Base-by-base conservation (phyloP, 768 basidiomycete genomes). In the Cystobasidium onofrii region DNA sequence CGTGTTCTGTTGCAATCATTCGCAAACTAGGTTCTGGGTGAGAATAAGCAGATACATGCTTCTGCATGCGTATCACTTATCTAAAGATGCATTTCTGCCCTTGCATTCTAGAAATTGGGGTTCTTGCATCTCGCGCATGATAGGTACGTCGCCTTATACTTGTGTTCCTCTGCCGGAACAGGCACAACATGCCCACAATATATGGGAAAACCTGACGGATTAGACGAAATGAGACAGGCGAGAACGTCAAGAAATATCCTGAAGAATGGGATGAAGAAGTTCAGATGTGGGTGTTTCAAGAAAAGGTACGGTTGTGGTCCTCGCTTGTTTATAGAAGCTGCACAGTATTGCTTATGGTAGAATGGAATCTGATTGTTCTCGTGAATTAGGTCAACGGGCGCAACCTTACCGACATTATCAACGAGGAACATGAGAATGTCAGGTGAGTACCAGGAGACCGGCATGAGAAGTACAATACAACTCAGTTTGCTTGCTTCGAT, bases 221-320 rank as follows among this genome's bases (percentile, higher is more conserved):
- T 25, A 23, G 52, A 1, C 12, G 52, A 41, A 3, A 36, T 76
- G 44, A 52, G 44, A 61, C 34, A 74, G 81, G 80, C 17, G 74
- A 77, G 67, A 84, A 84, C 64, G 80, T 80, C 44, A 75, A 77
- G 66, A 73, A 76, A 64, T 75, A 81, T 44, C 67, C 80, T 0
- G 81, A 83, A 54, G 54, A 77, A 18, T 84, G 83, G 63, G 84
- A 84, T 33, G 66, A 79, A 72, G 70, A 79, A n/a, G 81, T 84
- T 23, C 78, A 78, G 31, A 83, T 84, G 78, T 84, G 83, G 83
- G 82, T 83, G 25, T 83, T 78, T 66, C 83, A 84, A 74, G 84
- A 84, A 75, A 79, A 83, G 63, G 82, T 83, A 52, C 2, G 69
- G 64, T 80, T 75, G 1, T 20, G 9, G 1, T 50, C 20, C 39